A percentile compares a stretch with the other conserved stretches of the same genome.
phyloP scores from a whole-genome alignment of 2,329 filamentous ascomycete species.

The Tolypocladium guangdongense region DNA sequence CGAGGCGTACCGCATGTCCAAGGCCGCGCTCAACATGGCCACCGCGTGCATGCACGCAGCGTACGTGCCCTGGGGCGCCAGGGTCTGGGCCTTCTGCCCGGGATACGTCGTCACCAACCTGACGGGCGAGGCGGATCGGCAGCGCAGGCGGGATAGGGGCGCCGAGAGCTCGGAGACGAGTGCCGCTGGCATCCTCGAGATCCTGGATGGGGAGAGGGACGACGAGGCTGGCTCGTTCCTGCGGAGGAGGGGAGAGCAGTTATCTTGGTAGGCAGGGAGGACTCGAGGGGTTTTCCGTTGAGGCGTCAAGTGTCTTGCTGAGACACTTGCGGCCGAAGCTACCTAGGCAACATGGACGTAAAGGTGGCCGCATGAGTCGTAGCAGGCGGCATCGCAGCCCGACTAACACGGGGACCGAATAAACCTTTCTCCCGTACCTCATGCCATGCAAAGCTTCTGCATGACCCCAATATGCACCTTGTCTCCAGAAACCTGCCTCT shows the following conservation, averaged over 20 bases:
- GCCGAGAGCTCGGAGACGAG: not conserved
- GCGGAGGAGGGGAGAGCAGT: not conserved
- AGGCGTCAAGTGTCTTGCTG: not conserved
- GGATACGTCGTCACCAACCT: slow-evolving; percentile 22
- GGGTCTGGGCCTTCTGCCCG: slow-evolving; percentile 21
- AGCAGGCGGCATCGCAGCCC: too few relatives aligned
- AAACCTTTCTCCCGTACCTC: too few relatives aligned
- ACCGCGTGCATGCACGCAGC: slow-evolving; percentile 16
- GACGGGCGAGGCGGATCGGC: slow-evolving; percentile 8
- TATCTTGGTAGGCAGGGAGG: not conserved
- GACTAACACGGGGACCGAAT: not conserved
- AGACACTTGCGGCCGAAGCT: not conserved
- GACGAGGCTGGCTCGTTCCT: slow-evolving; percentile 6
- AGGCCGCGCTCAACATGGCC: slow-evolving; percentile 26
- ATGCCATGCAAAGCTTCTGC: too few relatives aligned
- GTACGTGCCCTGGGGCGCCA: slow-evolving; percentile 16
- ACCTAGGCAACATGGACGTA: too few relatives aligned
- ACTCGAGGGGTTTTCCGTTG: not conserved
- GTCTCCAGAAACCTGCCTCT: not conserved
- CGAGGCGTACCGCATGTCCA: slow-evolving; percentile 21
- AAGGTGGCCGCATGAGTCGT: too few relatives aligned
- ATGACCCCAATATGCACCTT: not conserved
- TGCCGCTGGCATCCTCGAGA: slow-evolving; percentile 2
- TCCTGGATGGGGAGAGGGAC: slow-evolving; percentile 6
- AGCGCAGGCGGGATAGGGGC: not conserved